A percentile compares a stretch with the other conserved stretches of the same genome.
Evolutionary conservation across 129 eudicot species (phyloP).

Genomic region (Flaveria bidentis): DNA sequence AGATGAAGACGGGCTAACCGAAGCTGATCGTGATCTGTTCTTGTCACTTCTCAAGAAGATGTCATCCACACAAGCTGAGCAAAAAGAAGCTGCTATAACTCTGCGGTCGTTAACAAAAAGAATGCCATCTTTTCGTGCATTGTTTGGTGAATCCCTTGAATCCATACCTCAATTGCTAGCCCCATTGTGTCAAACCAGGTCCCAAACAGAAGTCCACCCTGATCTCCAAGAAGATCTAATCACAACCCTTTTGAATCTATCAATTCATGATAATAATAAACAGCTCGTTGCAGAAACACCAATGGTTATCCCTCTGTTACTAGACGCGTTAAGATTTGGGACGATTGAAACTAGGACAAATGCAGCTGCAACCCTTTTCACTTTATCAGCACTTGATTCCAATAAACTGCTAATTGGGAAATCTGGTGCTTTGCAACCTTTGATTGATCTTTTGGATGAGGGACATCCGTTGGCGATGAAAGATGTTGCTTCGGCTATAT

Average conservation of each 20-base stretch:
- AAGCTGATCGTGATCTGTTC: slow-evolving; percentile 63
- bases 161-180: slow-evolving; percentile 65
- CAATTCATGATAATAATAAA: slow-evolving; percentile 88
- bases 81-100: slow-evolving; percentile 84
- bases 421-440: slow-evolving; percentile 72
- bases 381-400: slow-evolving; percentile 86
- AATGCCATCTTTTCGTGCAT: slow-evolving; percentile 76
- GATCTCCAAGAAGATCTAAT: slow-evolving; percentile 90
- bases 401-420: slow-evolving; percentile 82
- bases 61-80: slow-evolving; percentile 66
- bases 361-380: slow-evolving; percentile 95
- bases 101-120: slow-evolving; percentile 72
- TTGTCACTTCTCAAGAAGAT: slow-evolving; percentile 59
- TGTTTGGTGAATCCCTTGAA: slow-evolving; percentile 69
- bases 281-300: slow-evolving; percentile 90
- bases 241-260: slow-evolving; percentile 78
- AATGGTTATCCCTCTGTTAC: slow-evolving; percentile 60
- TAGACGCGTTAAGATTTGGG: slow-evolving; percentile 69
- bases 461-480: slow-evolving; percentile 82
- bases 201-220: slow-evolving; percentile 46
- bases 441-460: slow-evolving; percentile 74
- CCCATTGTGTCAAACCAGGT: slow-evolving; percentile 55
- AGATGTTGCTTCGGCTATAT: slow-evolving; percentile 91
- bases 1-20: slow-evolving; percentile 52
- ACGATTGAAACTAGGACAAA: slow-evolving; percentile 73